Evolutionary conservation across 148 eudicot genomes (phyloP), one percentile per base, ranked within the genome.

Genomic region (Camellia japonica): DNA sequence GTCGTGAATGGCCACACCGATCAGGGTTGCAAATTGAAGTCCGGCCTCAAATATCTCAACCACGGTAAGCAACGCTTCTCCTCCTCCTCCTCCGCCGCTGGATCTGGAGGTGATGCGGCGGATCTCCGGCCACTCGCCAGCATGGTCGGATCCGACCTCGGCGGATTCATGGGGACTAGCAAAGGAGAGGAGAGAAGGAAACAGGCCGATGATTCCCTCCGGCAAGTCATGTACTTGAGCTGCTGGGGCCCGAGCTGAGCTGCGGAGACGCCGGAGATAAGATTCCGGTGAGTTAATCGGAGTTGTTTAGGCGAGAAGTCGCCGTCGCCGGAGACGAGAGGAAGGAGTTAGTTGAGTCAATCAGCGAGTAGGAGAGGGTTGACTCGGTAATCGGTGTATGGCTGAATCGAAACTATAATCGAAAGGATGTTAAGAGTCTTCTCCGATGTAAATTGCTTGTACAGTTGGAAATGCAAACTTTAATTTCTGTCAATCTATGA

Each of bases 181-280:
- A 67, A 67, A 23, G 84, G 80, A 5, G 84, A 81, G 68, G 80
- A 84, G 59, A 80, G 46, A 49, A 77, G 81, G 51, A 73, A 72
- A 41, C 86, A 81, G 43, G 41, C 89, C 60, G 93, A 91, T 5
- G 90, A 90, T 19, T 90, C 93, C 0, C 86, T 91, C 80, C 89
- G 85, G 69, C 89, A 84, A 63, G 95, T 90, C 61, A 88, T 90
- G 95, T 90, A 88, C 81, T 56, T 91, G 79, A 90, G 83, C 82
- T 89, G 92, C 68, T 91, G 94, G 94, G 92, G 88, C 47, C 92
- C 78, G 30, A 85, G 87, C 86, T 91, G 74, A 86, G 15, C 5
- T 5, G 43, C 12, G 15, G 30, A 4, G 30, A 14, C 68, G 64
- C 64, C 51, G 77, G 77, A 1, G 77, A 4, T 23, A 4, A 51